Evolutionary conservation across 208 protist species (phyloP), one percentile per base, ranked within the genome.

Genomic region (Trypanosoma scelopori): DNA sequence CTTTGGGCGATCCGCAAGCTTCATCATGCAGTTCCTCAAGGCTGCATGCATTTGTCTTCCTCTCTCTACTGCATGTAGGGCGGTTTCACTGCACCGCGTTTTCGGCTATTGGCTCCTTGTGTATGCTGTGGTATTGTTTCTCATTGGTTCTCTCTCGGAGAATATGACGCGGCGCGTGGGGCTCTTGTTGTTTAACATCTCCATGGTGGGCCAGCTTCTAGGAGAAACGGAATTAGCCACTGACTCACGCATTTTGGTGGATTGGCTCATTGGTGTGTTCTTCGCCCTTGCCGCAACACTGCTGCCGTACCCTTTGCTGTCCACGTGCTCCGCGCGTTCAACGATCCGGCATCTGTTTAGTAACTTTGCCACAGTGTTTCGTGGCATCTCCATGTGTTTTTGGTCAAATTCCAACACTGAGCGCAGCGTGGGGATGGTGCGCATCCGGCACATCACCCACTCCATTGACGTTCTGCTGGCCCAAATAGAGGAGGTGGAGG

Each of bases 351-450:
- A 42, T 7, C 67, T 85, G 35, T 89, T 80, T 51, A 50, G 45
- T 23, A 78, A 84, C 65, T 78, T 74, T 15, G 71, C 77, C 1
- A 89, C 79, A 1, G 80, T 74, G 58, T 87, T 92, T 73, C 79
- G 71, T 9, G 83, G 80, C 22, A 75, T 89, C 25, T 35, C 79
- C 11, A 76, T 68, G 22, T 87, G 81, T 68, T 92, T 92, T 60
- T 92, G 86, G 83, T 74, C 79, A 0, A 56, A 58, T 27, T 85
- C 72, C 51, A 92, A 89, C 76, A 85, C 77, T 45, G 74, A 85
- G 75, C 79, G 86, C 0, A 87, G 75, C 59, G 85, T 89, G 82
- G 69, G 62, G 37, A 92, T 92, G 86, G 82, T 89, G 49, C 80
- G 78, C 48, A 75, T 92, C 15, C 82, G 86, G 48, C 74, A 71